Conservation (phyloP, 306 rosid species). For the Sicyos edulis region DNA sequence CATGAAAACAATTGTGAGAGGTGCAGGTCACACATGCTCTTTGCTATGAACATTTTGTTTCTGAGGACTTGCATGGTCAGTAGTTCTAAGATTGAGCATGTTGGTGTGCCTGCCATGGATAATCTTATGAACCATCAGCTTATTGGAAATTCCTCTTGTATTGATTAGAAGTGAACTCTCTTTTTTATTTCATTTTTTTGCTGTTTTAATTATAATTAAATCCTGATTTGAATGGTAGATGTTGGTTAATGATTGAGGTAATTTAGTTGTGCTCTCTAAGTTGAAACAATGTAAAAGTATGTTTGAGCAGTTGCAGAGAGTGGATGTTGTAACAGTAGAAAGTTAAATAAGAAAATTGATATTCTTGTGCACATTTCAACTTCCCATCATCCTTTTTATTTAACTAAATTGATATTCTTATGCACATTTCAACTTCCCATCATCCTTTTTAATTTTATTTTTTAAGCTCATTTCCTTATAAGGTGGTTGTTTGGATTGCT, state of each 20-base stretch:
- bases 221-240: conserved; percentile 8
- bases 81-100: conserved; percentile 17
- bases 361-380: conserved; percentile 9
- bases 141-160: conserved; percentile 19
- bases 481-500: background rate
- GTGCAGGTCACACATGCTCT: conserved; percentile 6
- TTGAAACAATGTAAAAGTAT: conserved; percentile 11
- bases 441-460: background rate
- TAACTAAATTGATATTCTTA: background rate
- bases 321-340: conserved; percentile 22
- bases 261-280: conserved; percentile 17
- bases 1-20: conserved; percentile 26
- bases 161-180: conserved; percentile 15
- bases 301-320: conserved; percentile 12
- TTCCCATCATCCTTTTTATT: background rate
- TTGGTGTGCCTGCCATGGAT: background rate
- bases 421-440: conserved; percentile 4
- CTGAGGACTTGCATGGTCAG: conserved; percentile 20
- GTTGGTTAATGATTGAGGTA: conserved; percentile 10
- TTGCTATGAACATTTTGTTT: conserved; percentile 20
- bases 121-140: background rate
- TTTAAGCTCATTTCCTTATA: background rate
- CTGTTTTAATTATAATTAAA: background rate
- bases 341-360: conserved; percentile 19
- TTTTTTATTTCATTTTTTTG: background rate